Percentiles rank a stretch among this genome's conserved stretches.
Evolutionary conservation across 345 rosid genomes (phyloP).

Genomic region (Rhodamnia argentea): DNA sequence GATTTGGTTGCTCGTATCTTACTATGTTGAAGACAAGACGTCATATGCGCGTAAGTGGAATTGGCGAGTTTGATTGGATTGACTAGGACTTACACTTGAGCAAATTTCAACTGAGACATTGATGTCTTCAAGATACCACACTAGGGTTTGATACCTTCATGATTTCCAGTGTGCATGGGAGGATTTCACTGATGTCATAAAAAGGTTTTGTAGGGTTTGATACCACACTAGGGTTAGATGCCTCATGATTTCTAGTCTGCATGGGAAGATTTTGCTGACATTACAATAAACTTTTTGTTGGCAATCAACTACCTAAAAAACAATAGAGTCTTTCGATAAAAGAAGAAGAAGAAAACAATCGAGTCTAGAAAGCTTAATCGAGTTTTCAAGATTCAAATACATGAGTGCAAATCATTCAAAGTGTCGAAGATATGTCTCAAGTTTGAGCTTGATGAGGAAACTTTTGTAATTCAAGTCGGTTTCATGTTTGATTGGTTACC

Average conservation of each 20-base stretch:
- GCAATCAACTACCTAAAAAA: not conserved
- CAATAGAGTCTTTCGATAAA: not conserved
- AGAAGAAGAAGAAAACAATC: not conserved
- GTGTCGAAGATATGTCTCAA: not conserved
- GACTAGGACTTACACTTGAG: not conserved
- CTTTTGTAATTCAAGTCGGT: not conserved
- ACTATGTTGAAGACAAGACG: not conserved
- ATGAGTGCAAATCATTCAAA: not conserved
- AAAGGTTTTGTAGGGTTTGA: not conserved
- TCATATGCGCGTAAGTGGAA: not conserved
- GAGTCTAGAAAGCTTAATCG: not conserved
- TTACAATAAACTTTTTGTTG: not conserved
- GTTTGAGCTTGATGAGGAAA: not conserved
- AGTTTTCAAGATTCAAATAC: not conserved
- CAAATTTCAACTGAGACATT: not conserved
- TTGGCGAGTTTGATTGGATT: not conserved
- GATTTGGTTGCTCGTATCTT: not conserved
- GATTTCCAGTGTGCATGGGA: not conserved
- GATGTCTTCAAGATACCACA: not conserved
- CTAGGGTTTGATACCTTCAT: not conserved
- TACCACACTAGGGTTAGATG: too few relatives aligned
- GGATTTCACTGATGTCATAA: not conserved
- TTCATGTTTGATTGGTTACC: not conserved
- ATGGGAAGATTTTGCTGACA: not conserved
- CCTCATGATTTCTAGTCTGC: not conserved